Evolutionary conservation across 2,329 filamentous ascomycete species (phyloP), one percentile per base, ranked within the genome.

Genomic region (Neocucurbitaria cava): DNA sequence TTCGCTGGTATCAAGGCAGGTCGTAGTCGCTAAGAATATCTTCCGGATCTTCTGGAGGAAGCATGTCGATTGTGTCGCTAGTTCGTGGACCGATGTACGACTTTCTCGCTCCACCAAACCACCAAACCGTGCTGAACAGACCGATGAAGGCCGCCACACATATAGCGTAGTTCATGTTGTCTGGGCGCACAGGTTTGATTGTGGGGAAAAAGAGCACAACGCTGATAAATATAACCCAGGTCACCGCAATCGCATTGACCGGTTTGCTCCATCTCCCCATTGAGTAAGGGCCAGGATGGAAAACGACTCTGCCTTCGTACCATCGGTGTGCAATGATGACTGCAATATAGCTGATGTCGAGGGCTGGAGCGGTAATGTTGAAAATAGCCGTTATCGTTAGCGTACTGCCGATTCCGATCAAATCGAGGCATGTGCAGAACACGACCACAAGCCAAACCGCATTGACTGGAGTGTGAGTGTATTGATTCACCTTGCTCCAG

Each of bases 391-490:
- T 77, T 58, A 84, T 83, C 5, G 82, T 84, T 46, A 80, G 69
- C 3, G 77, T 79, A 40, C 74, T 78, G 38, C 82, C 82, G 39
- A 84, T 79, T 2, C 78, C 82, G 56, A 85, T 84, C 38, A 82
- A 72, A 58, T 82, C 81, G 21, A 84, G 75, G 46, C 74, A 77
- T 61, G 68, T 75, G 69, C 84, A 86, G 70, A 85, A 85, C 56
- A 80, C 63, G 2, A 87, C 85, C 40, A 87, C 83, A 44, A 87
- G 82, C 85, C 85, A 88, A 49, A 88, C 86, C 2, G 84, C 82
- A 55, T 87, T 84, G 49, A 88, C 77, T 0, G 86, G 86, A 0
- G 86, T 88, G 13, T 82, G 76, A 0, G 85, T 88, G 44, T 74
- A 64, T 8, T 64, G 56, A 61, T 86, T 85, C 47, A 87, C 76